Conservation (phyloP, 208 protist species). For the Wallacemonas sp. region DNA sequence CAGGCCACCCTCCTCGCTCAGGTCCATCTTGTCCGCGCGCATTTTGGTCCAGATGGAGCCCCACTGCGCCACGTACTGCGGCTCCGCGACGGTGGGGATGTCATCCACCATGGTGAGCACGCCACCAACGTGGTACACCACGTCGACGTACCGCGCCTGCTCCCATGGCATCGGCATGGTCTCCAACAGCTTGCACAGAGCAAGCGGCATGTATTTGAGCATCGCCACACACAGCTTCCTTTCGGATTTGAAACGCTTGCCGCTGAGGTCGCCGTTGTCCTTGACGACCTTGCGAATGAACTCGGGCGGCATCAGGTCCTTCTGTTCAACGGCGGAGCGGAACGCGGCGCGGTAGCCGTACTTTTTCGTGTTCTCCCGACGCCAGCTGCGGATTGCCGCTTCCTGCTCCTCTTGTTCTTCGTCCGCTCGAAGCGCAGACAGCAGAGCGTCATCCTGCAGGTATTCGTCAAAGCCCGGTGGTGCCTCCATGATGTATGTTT, state of each 20-base stretch:
- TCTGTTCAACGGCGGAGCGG: constrained; percentile 57
- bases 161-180: constrained; percentile 99
- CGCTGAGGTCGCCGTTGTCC: constrained; percentile 99
- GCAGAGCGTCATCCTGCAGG: constrained; percentile 30
- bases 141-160: constrained; percentile 96
- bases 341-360: constrained; percentile 77
- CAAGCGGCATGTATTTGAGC: constrained; percentile 99
- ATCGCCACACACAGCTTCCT: constrained; percentile 99
- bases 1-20: constrained; percentile 66
- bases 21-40: constrained; percentile 97
- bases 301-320: constrained; percentile 96
- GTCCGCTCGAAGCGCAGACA: constrained; percentile 44
- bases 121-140: constrained; percentile 99
- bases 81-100: constrained; percentile 99
- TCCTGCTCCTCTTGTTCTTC: constrained; percentile 38
- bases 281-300: constrained; percentile 99
- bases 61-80: constrained; percentile 99
- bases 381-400: constrained; percentile 61
- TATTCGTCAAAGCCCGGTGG: constrained; percentile 34
- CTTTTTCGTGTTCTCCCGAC: constrained; percentile 60
- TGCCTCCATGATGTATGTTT: constrained; percentile 11
- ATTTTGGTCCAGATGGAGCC: constrained; percentile 99
- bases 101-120: constrained; percentile 99
- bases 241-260: constrained; percentile 98
- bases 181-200: constrained; percentile 99